phyloP scores from a whole-genome alignment of 768 basidiomycete genomes.

The Boletus rubropictus region DNA sequence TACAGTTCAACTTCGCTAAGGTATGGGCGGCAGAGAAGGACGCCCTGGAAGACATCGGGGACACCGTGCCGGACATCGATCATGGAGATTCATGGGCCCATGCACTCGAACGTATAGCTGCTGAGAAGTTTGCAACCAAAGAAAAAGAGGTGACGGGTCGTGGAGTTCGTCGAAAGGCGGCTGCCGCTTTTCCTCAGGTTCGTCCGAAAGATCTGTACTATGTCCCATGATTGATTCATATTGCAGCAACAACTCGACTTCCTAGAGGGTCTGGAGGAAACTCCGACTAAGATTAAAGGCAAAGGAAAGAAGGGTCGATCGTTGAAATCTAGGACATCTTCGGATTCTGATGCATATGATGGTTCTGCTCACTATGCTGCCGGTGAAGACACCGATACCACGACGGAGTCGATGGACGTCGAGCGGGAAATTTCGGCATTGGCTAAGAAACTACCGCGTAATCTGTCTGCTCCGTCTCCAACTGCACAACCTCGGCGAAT shows the following conservation, averaged over 20 bases:
- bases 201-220: slow-evolving; percentile 1
- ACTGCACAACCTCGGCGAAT: slow-evolving; percentile 1
- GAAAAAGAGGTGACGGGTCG: slow-evolving; percentile 60
- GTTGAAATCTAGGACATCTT: slow-evolving; percentile 29
- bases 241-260: slow-evolving; percentile 30
- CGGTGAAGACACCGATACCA: slow-evolving; percentile 21
- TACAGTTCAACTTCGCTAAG: slow-evolving; percentile 83
- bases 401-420: slow-evolving; percentile 22
- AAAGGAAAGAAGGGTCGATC: slow-evolving; percentile 31
- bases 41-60: slow-evolving; percentile 59
- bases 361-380: slow-evolving; percentile 15
- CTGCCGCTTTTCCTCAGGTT: slow-evolving; percentile 40
- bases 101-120: slow-evolving; percentile 49
- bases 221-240: slow-evolving; percentile 1
- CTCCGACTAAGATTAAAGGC: slow-evolving; percentile 34
- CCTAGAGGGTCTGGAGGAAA: slow-evolving; percentile 32
- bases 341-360: slow-evolving; percentile 39
- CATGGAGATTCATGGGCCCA: slow-evolving; percentile 79
- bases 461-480: neutral
- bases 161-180: slow-evolving; percentile 69
- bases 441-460: slow-evolving; percentile 4
- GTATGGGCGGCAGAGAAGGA: slow-evolving; percentile 85
- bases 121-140: slow-evolving; percentile 36
- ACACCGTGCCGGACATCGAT: slow-evolving; percentile 41
- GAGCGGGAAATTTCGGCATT: slow-evolving; percentile 1